Percentiles rank a stretch among this genome's conserved stretches.
These are phyloP conservation scores for Aphelidium insulamus DNA, from an alignment of 371 early-diverging fungal species.

Conservation along the genomic window DNA sequence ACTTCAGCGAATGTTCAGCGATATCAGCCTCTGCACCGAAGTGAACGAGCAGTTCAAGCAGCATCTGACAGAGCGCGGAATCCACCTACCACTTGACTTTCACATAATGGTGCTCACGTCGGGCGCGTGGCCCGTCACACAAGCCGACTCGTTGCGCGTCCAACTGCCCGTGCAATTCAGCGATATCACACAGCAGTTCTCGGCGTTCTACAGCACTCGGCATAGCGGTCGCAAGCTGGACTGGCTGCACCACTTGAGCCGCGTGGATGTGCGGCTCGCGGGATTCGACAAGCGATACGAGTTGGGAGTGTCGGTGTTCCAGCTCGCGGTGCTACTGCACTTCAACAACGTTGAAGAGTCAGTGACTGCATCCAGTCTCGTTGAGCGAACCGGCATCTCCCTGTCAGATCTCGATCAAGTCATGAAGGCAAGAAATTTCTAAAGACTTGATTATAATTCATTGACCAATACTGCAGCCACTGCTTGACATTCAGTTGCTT, in stretches of 20 bases:
- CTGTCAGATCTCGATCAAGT: constrained; percentile 7
- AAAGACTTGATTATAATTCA: constrained; percentile 1
- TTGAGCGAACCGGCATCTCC: constrained; percentile 7
- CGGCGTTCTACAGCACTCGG: constrained; percentile 39
- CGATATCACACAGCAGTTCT: constrained; percentile 19
- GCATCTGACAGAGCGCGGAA: background rate
- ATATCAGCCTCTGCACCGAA: constrained; percentile 52
- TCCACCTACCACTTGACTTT: constrained; percentile 31
- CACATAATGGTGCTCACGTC: constrained; percentile 54
- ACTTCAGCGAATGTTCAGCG: constrained; percentile 71
- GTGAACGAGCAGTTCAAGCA: constrained; percentile 37
- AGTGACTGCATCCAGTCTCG: constrained; percentile 24
- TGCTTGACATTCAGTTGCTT: background rate
- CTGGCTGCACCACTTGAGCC: constrained; percentile 65
- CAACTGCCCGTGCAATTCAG: constrained; percentile 41
- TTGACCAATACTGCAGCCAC: constrained; percentile 1
- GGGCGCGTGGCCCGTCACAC: constrained; percentile 72
- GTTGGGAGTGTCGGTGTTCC: constrained; percentile 49
- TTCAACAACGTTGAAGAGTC: constrained; percentile 29
- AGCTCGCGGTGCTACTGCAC: constrained; percentile 38
- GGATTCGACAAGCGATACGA: constrained; percentile 57
- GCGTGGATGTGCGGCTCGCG: constrained; percentile 44
- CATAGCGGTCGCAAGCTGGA: constrained; percentile 59
- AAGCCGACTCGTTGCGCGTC: constrained; percentile 26
- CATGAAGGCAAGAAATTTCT: too few relatives aligned